These are phyloP conservation scores for Xylariaceae sp. DNA, from an alignment of 2,329 filamentous ascomycete species.

Conservation along the genomic window DNA sequence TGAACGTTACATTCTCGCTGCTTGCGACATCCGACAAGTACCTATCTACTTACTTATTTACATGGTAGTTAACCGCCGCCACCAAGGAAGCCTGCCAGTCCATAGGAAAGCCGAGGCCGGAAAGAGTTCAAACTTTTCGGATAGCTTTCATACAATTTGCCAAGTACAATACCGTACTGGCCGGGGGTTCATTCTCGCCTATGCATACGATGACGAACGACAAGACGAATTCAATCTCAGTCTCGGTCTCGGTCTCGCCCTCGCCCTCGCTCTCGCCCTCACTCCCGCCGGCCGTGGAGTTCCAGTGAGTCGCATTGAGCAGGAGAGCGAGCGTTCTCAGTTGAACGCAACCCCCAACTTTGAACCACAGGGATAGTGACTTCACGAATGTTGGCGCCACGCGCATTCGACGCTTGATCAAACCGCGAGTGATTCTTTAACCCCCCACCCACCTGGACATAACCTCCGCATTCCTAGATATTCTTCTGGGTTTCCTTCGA, in stretches of 20 bases:
- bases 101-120: too few species aligned
- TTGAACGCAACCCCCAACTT: not conserved
- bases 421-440: conserved; percentile 3
- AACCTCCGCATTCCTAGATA: not conserved
- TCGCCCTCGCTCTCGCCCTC: too few species aligned
- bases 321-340: not conserved
- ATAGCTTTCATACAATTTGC: too few species aligned
- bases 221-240: conserved; percentile 1
- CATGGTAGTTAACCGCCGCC: too few species aligned
- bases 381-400: conserved; percentile 12
- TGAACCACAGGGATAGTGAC: not conserved
- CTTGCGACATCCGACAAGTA: too few species aligned
- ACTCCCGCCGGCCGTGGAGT: conserved; percentile 3
- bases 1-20: too few species aligned
- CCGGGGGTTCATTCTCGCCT: not conserved
- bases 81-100: too few species aligned
- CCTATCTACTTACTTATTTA: too few species aligned
- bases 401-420: not conserved
- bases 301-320: conserved; percentile 2
- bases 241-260: not conserved
- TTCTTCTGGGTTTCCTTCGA: conserved; percentile 14
- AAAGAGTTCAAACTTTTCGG: too few species aligned
- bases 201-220: conserved; percentile 8
- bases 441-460: not conserved
- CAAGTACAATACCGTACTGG: not conserved